Percentiles rank a stretch among this genome's conserved stretches.
Evolutionary conservation across 2,329 filamentous ascomycete species (phyloP).

Genomic region (Alternaria triticina): DNA sequence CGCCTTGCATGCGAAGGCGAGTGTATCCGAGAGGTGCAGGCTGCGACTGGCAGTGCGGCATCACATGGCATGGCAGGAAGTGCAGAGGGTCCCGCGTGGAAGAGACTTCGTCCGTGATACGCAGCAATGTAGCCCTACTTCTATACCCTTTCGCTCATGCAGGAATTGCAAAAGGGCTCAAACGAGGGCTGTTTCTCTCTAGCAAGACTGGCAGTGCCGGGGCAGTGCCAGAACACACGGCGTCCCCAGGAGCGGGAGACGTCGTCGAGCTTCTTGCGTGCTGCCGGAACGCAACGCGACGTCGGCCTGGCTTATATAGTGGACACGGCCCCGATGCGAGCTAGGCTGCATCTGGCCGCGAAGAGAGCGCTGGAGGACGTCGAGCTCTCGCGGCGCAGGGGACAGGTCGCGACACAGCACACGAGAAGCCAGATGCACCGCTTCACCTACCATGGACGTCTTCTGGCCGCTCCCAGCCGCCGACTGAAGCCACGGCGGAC

Average conservation of each 20-base stretch:
- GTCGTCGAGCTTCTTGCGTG: conserved; percentile 45
- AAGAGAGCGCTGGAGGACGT: background rate
- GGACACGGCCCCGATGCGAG: background rate
- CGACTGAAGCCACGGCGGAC: conserved; percentile 28
- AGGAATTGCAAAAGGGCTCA: conserved; percentile 44
- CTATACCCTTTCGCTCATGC: conserved; percentile 43
- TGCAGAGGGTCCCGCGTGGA: background rate
- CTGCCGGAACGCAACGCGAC: conserved; percentile 6
- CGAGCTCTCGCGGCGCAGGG: background rate
- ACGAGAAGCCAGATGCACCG: conserved; percentile 37
- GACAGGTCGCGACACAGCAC: conserved; percentile 17
- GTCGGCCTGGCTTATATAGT: conserved; percentile 7
- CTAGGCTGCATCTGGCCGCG: background rate
- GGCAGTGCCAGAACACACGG: conserved; percentile 42
- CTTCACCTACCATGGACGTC: conserved; percentile 41
- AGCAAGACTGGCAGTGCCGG: conserved; percentile 37
- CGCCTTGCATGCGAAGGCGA: background rate
- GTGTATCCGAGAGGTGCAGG: background rate
- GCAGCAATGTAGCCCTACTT: conserved; percentile 35
- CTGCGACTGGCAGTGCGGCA: background rate
- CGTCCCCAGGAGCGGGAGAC: conserved; percentile 31
- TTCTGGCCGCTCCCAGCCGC: conserved; percentile 28
- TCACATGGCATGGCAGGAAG: background rate
- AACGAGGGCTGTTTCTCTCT: conserved; percentile 47
- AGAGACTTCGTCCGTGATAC: background rate